These are phyloP conservation scores for Xylaria longipes DNA, from an alignment of 495 filamentous ascomycete genomes.

Conservation along the genomic window DNA sequence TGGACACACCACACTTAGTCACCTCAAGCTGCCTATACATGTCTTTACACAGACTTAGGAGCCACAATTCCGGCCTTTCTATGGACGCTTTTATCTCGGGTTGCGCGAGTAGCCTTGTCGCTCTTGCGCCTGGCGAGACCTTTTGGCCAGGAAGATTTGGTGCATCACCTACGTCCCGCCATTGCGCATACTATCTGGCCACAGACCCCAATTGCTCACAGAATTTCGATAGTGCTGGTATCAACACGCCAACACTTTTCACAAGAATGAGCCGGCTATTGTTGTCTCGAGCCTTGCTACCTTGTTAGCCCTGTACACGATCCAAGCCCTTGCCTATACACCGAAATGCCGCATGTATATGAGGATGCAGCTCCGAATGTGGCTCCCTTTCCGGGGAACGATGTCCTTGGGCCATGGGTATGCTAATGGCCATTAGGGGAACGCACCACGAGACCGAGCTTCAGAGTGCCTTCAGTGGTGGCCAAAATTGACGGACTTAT, in stretches of 20 bases:
- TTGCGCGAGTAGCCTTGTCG: neutral
- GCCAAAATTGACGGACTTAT: conserved; percentile 61
- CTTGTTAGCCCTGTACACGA: conserved; percentile 67
- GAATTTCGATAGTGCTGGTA: conserved; percentile 52
- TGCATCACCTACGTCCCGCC: conserved; percentile 56
- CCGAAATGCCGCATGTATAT: neutral
- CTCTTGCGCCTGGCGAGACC: neutral
- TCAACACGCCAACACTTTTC: conserved; percentile 58
- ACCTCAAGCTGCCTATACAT: neutral
- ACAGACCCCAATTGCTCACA: conserved; percentile 60
- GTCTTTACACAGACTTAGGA: neutral
- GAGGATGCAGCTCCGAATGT: neutral
- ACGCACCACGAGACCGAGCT: neutral
- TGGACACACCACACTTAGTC: neutral
- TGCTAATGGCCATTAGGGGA: neutral
- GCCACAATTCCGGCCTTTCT: neutral
- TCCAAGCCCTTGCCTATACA: conserved; percentile 28
- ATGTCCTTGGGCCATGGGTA: neutral
- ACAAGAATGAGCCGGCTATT: conserved; percentile 56
- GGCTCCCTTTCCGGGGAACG: neutral
- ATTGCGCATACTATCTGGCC: conserved; percentile 59
- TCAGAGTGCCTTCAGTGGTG: conserved; percentile 44
- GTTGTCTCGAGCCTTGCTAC: conserved; percentile 63
- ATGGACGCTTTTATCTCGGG: neutral
- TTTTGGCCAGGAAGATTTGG: conserved; percentile 22